phyloP scores from a whole-genome alignment of 2,329 filamentous ascomycete species.

The Cadophora sp. region DNA sequence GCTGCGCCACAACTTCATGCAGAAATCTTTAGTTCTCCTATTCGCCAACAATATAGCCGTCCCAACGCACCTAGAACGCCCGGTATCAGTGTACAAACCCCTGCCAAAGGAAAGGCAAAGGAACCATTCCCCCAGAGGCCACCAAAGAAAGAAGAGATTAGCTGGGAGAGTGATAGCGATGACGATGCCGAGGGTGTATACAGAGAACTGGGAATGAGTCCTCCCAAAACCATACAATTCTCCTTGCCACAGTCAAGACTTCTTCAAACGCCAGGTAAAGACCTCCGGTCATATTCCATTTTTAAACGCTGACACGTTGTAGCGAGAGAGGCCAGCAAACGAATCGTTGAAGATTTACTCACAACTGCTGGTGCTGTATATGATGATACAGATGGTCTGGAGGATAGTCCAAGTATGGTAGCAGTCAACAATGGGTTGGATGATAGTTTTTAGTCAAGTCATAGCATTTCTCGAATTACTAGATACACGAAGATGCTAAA shows the following conservation, averaged over 20 bases:
- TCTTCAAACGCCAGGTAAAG: slow-evolving; percentile 77
- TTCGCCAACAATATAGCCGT: slow-evolving; percentile 51
- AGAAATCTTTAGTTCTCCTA: slow-evolving; percentile 83
- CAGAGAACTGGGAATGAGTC: slow-evolving; percentile 74
- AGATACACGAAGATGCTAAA: slow-evolving; percentile 9
- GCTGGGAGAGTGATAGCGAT: slow-evolving; percentile 73
- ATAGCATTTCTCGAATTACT: background rate
- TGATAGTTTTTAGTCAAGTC: slow-evolving; percentile 55
- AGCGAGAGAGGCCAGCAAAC: slow-evolving; percentile 81
- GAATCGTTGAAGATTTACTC: slow-evolving; percentile 82
- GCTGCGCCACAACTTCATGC: slow-evolving; percentile 83
- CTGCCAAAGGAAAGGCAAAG: slow-evolving; percentile 59
- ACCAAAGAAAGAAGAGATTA: slow-evolving; percentile 59
- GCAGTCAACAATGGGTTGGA: slow-evolving; percentile 69
- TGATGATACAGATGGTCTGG: slow-evolving; percentile 55
- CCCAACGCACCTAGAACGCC: slow-evolving; percentile 69
- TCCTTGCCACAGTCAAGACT: slow-evolving; percentile 78
- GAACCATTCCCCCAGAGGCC: slow-evolving; percentile 53
- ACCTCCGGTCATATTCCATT: background rate
- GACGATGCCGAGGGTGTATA: slow-evolving; percentile 66
- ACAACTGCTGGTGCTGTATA: slow-evolving; percentile 77
- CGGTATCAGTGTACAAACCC: slow-evolving; percentile 86
- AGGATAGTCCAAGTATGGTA: slow-evolving; percentile 70
- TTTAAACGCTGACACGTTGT: slow-evolving; percentile 23
- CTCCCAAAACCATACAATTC: slow-evolving; percentile 93